Evolutionary conservation across 2,329 filamentous ascomycete genomes (phyloP).

Genomic region (Claviceps arundinis): DNA sequence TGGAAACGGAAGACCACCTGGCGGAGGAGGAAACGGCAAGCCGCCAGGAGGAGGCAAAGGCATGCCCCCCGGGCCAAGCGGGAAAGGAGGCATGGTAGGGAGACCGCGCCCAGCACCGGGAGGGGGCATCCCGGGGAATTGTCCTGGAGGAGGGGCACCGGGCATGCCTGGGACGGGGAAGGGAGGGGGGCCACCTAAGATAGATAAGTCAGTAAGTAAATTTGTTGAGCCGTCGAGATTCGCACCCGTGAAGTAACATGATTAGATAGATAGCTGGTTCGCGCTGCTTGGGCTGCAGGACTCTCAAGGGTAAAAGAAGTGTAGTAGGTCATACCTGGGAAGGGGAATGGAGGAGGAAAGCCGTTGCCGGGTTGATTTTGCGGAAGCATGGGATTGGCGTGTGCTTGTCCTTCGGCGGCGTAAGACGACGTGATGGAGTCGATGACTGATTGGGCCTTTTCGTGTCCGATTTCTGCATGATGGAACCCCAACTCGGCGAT

Average conservation of each 20-base stretch:
- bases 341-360: slow-evolving; percentile 43
- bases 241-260: neutral
- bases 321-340: slow-evolving; percentile 38
- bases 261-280: too few species aligned
- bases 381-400: slow-evolving; percentile 70
- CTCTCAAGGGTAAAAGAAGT: slow-evolving; percentile 11
- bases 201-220: neutral
- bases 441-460: slow-evolving; percentile 96
- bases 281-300: neutral
- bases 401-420: slow-evolving; percentile 80
- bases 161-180: slow-evolving; percentile 47
- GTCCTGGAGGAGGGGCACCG: slow-evolving; percentile 24
- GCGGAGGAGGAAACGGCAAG: slow-evolving; percentile 23
- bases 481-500: neutral
- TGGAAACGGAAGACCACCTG: slow-evolving; percentile 25
- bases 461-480: slow-evolving; percentile 76
- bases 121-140: slow-evolving; percentile 27
- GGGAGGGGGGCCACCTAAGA: slow-evolving; percentile 37
- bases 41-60: slow-evolving; percentile 29
- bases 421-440: slow-evolving; percentile 96
- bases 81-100: slow-evolving; percentile 31
- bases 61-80: slow-evolving; percentile 17
- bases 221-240: slow-evolving; percentile 4
- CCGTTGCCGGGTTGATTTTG: slow-evolving; percentile 49
- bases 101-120: slow-evolving; percentile 35